Base-by-base conservation (phyloP, 192 early-diverging fungal genomes). In the Coemansia sp. region DNA sequence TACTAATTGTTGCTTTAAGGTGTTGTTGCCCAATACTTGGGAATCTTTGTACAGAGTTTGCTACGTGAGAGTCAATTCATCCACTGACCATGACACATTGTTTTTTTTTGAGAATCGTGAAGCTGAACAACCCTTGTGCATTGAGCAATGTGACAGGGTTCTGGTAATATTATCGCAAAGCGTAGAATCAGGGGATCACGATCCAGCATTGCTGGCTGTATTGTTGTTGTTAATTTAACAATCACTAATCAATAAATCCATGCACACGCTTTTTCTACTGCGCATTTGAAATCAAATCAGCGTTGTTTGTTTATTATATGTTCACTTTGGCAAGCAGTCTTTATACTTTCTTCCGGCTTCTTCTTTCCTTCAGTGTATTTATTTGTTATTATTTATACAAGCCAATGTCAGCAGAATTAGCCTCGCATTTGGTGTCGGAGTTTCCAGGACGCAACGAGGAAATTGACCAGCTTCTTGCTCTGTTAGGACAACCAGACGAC, bases 361-460 rank as follows among this genome's bases (percentile, higher is more conserved):
- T 7, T 50, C n/a, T 50, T 16, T 2, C 11, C 20, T 50, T 45
- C 5, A 1, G 16, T 50, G 48, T 17, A 50, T 50, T 50, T 50
- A 50, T 50, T 50, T 50, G 5, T 16, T 12, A 7, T 16, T 16
- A 0, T 16, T 19, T 6, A 17, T 50, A 17, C 48, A 12, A 16
- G 48, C 48, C 48, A 54, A 59, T 59, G 57, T 40, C 39, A 5
- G 16, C 16, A 41, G 57, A 59, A 38, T 7, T 16, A 59, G 14
- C 8, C 39, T 59, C 57, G 13, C 16, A 41, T 38, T 71, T 97
- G 90, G 17, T 81, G 83, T 3, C 85, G 25, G 41, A 54, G 50
- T 79, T 67, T 42, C 75, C 76, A 5, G 81, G 81, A 5, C 72
- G 81, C 25, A 56, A 61, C 38, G 69, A 75, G 19, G 70, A 83